A percentile compares a stretch with the other conserved stretches of the same genome.
These are phyloP conservation scores for Mycosphaerella sp. DNA, from an alignment of 2,329 filamentous ascomycete genomes.

Conservation along the genomic window DNA sequence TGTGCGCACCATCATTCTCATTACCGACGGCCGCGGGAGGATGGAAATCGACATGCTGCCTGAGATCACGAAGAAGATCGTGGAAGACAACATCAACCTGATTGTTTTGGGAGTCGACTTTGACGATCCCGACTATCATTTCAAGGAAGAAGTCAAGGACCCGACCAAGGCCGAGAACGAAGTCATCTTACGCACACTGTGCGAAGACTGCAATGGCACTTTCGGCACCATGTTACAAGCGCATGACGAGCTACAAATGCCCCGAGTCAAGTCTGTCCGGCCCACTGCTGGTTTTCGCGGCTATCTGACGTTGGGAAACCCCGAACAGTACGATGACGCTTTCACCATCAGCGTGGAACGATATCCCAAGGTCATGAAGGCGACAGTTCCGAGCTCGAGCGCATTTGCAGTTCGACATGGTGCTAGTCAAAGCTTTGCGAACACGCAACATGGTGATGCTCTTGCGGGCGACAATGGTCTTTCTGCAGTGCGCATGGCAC, in stretches of 20 bases:
- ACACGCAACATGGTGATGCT: constrained; percentile 36
- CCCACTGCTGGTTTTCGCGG: constrained; percentile 77
- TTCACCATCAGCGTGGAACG: constrained; percentile 81
- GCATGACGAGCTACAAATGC: constrained; percentile 69
- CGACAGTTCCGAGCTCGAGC: constrained; percentile 67
- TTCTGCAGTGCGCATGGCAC: constrained; percentile 66
- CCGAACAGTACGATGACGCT: constrained; percentile 64
- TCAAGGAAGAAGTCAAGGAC: constrained; percentile 85
- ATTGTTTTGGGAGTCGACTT: constrained; percentile 85
- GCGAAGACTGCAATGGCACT: constrained; percentile 62
- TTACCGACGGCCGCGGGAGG: constrained; percentile 71
- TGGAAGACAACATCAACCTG: constrained; percentile 69
- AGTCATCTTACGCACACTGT: constrained; percentile 56
- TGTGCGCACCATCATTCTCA: constrained; percentile 70
- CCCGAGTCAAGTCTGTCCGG: constrained; percentile 67
- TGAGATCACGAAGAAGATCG: constrained; percentile 67
- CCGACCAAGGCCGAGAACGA: constrained; percentile 70
- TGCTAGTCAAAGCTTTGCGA: constrained; percentile 50
- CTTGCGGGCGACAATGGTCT: constrained; percentile 42
- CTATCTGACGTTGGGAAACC: constrained; percentile 70
- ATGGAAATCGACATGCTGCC: constrained; percentile 68
- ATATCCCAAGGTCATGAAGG: constrained; percentile 79
- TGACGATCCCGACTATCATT: constrained; percentile 81
- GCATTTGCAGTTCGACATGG: constrained; percentile 61
- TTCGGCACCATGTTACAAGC: constrained; percentile 85